Conservation (phyloP, 2,329 filamentous ascomycete genomes). For the Trichoderma atroviride region DNA sequence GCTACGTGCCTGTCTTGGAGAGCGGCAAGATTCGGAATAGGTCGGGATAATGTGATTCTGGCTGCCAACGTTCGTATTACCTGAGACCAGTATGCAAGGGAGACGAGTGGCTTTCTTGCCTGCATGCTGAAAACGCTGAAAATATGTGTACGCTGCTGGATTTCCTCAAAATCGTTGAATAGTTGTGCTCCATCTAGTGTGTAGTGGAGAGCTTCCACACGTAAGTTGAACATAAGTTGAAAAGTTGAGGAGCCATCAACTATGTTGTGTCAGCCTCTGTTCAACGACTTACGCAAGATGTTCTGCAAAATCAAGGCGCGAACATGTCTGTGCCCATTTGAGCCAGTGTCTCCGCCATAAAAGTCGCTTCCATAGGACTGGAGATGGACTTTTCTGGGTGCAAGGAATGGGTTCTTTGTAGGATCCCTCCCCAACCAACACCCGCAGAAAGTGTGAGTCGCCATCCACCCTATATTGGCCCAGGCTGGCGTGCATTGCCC, state of each 20-base stretch:
- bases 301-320: not conserved
- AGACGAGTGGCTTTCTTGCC: not conserved
- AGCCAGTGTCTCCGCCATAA: not conserved
- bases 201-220: not conserved
- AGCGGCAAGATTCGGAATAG: not conserved
- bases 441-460: not conserved
- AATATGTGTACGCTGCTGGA: not conserved
- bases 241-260: not conserved
- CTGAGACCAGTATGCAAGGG: not conserved
- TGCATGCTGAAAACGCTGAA: not conserved
- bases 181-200: not conserved
- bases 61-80: not conserved
- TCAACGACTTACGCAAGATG: not conserved
- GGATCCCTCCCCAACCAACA: not conserved
- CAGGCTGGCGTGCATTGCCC: not conserved
- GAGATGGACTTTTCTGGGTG: not conserved
- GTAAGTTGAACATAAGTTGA: not conserved
- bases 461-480: not conserved
- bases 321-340: not conserved
- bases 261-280: not conserved
- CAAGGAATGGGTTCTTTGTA: not conserved
- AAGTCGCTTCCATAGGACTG: not conserved
- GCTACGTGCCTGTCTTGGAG: not conserved
- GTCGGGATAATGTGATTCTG: not conserved
- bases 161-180: not conserved